These are phyloP conservation scores for Pseudofabraea citricarpa DNA, from an alignment of 2,329 filamentous ascomycete species.

Conservation along the genomic window DNA sequence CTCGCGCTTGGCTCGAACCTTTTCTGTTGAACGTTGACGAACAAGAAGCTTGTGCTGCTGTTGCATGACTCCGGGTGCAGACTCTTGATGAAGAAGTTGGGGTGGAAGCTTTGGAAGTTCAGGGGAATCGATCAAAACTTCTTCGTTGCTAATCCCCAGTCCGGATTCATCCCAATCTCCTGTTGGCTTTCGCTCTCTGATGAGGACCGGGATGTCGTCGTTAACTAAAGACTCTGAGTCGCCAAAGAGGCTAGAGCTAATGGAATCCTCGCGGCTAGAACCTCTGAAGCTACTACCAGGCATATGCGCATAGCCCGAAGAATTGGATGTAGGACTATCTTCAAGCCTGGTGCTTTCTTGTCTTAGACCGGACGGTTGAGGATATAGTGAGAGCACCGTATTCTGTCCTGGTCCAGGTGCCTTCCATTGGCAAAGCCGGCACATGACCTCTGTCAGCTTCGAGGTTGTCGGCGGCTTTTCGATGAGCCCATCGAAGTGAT, in stretches of 20 bases:
- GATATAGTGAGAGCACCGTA: constrained; percentile 43
- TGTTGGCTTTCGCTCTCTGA: constrained; percentile 61
- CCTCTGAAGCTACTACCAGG: constrained; percentile 72
- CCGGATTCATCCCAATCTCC: constrained; percentile 78
- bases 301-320: constrained; percentile 69
- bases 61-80: constrained; percentile 59
- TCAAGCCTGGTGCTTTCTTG: constrained; percentile 61
- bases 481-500: constrained; percentile 92
- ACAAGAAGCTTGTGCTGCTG: constrained; percentile 28
- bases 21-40: constrained; percentile 65
- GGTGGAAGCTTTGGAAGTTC: constrained; percentile 40
- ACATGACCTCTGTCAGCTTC: constrained; percentile 84
- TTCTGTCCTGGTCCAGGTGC: constrained; percentile 53
- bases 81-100: constrained; percentile 54
- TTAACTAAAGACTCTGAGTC: constrained; percentile 75
- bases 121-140: constrained; percentile 27
- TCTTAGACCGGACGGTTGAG: constrained; percentile 59
- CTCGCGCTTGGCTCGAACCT: constrained; percentile 69
- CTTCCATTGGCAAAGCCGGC: constrained; percentile 90
- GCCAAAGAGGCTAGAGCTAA: constrained; percentile 82
- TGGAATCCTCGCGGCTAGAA: constrained; percentile 82
- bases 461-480: constrained; percentile 94
- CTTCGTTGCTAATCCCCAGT: constrained; percentile 68
- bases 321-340: constrained; percentile 68
- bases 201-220: constrained; percentile 73